Evolutionary conservation across 306 rosid genomes (phyloP).

Genomic region (Ormosia semicastrata): DNA sequence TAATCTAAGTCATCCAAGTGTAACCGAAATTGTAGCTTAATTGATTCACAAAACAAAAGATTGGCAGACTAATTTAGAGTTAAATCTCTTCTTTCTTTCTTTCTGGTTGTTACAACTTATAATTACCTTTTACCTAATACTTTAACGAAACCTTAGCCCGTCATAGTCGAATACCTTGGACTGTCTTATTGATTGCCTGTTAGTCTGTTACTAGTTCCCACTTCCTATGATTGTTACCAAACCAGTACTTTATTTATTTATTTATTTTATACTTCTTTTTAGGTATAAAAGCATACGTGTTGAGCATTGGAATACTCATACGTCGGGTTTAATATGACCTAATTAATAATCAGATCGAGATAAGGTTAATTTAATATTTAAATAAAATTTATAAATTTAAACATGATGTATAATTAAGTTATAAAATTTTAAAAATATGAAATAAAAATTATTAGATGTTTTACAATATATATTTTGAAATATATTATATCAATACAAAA

Average conservation of each 20-base stretch:
- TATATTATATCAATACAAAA: too few species aligned
- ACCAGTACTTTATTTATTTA: not conserved
- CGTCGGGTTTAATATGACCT: too few species aligned
- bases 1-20: not conserved
- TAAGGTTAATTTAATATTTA: too few species aligned
- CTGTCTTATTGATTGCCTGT: not conserved
- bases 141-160: not conserved
- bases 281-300: too few species aligned
- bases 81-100: not conserved
- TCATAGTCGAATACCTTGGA: not conserved
- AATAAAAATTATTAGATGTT: too few species aligned
- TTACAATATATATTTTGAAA: too few species aligned
- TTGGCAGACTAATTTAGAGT: not conserved
- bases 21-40: not conserved
- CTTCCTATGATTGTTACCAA: not conserved
- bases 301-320: too few species aligned
- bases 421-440: too few species aligned
- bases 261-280: not conserved
- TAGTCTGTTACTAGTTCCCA: not conserved
- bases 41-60: not conserved
- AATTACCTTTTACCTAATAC: constrained; percentile 23
- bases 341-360: too few species aligned
- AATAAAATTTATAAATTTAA: too few species aligned
- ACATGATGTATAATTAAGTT: too few species aligned
- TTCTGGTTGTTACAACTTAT: constrained; percentile 8